Evolutionary conservation across 2,329 filamentous ascomycete genomes (phyloP).

Genomic region (Bipolaris gigantea): DNA sequence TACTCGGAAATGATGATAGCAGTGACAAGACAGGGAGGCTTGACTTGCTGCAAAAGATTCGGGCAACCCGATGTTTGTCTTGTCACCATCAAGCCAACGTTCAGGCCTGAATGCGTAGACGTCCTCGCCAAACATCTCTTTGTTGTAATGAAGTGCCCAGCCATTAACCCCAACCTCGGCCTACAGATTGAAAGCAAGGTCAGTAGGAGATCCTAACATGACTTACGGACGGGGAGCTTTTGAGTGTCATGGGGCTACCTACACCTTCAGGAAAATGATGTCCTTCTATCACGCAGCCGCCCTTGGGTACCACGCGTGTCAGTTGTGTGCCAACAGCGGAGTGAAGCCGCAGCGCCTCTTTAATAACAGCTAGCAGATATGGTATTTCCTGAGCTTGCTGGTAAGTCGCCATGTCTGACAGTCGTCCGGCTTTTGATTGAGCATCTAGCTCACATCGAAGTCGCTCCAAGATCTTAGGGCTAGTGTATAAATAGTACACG

Average conservation of each 20-base stretch:
- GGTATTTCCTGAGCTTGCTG: not conserved
- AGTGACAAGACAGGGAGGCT: not conserved
- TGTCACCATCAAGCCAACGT: not conserved
- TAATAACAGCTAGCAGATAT: not conserved
- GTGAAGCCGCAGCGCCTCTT: not conserved
- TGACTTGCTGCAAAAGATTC: not conserved
- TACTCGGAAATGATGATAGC: not conserved
- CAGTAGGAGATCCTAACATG: not conserved
- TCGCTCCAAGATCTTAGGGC: slow-evolving; percentile 1
- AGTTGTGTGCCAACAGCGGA: not conserved
- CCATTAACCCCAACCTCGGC: not conserved
- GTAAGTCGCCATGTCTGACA: not conserved
- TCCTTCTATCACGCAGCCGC: not conserved
- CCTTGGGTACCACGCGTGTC: not conserved
- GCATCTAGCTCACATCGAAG: not conserved
- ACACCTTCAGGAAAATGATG: not conserved
- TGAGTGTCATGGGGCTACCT: not conserved
- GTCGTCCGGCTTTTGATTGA: not conserved
- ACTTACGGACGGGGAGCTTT: not conserved
- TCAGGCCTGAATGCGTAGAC: not conserved
- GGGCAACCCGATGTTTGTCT: not conserved
- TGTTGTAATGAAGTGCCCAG: not conserved
- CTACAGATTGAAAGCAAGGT: not conserved
- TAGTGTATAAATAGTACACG: slow-evolving; percentile 17
- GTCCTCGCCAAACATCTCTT: not conserved